Percentiles rank a stretch among this genome's conserved stretches.
phyloP scores from a whole-genome alignment of 352 stramenopile species.

The Pythium myriotylum region DNA sequence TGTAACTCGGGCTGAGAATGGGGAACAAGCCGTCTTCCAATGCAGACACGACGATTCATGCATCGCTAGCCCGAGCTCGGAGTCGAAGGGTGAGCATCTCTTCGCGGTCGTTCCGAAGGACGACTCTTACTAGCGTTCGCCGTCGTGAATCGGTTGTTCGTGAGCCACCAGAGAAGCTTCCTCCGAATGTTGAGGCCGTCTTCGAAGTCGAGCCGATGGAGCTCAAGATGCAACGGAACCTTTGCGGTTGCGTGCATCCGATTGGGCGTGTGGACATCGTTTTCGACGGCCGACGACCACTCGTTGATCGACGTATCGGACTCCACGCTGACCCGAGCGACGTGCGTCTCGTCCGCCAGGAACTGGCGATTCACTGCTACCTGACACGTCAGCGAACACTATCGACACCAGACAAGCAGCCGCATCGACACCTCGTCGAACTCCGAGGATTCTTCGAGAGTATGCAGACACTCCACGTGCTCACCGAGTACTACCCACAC shows the following conservation, averaged over 20 bases:
- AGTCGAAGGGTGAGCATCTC: slow-evolving; percentile 9
- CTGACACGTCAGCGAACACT: slow-evolving; percentile 16
- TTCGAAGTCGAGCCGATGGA: slow-evolving; percentile 21
- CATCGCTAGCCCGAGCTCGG: slow-evolving; percentile 8
- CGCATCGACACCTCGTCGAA: slow-evolving; percentile 21
- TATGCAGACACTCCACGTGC: slow-evolving; percentile 22
- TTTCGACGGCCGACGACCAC: background rate
- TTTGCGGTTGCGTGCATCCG: slow-evolving; percentile 22
- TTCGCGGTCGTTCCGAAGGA: slow-evolving; percentile 8
- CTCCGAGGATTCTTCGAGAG: slow-evolving; percentile 21
- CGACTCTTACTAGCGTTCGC: slow-evolving; percentile 6
- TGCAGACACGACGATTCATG: slow-evolving; percentile 6
- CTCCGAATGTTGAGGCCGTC: slow-evolving; percentile 2
- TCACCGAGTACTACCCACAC: slow-evolving; percentile 21
- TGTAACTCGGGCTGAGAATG: too few relatives aligned
- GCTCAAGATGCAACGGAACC: slow-evolving; percentile 30
- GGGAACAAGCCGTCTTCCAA: slow-evolving; percentile 6
- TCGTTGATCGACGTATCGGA: slow-evolving; percentile 21
- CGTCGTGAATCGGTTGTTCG: background rate
- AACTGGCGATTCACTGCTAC: slow-evolving; percentile 24
- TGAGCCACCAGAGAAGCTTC: slow-evolving; percentile 9
- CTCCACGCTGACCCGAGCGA: slow-evolving; percentile 5
- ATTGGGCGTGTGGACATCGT: slow-evolving; percentile 26
- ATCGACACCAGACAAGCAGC: slow-evolving; percentile 1
- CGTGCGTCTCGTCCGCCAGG: background rate